Evolutionary conservation across 805 yeast genomes (phyloP), one percentile per base, ranked within the genome.

Genomic region (Metschnikowia shivogae): DNA sequence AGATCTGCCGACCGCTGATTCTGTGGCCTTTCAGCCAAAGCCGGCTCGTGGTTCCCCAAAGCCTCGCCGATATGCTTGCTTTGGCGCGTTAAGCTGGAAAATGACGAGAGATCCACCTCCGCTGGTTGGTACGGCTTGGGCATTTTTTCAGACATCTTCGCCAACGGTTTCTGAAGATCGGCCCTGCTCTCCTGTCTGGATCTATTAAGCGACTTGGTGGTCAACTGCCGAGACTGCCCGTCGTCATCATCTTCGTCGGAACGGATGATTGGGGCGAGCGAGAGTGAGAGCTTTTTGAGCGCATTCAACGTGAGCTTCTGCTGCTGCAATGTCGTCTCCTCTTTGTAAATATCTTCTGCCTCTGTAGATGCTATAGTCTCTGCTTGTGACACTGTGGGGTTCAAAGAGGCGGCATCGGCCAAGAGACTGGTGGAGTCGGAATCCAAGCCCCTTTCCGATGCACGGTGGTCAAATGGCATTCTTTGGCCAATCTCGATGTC

Each of bases 61-160:
- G 34, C 20, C 9, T 22, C 35, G 8, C 30, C 42, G 29, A 39
- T 22, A 36, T 51, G 51, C 43, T 45, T 46, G 42, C 51, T 71
- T 52, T 72, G 76, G 37, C 76, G 57, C 9, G 76, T 72, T 40
- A 72, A 60, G 49, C 74, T 68, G 6, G 74, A 69, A 58, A 72
- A 72, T 26, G 70, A 58, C 26, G 71, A 64, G 42, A 72, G 64
- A 45, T 72, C 76, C 6, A 72, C 76, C 47, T 70, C 72, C 2
- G 76, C 76, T 1, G 76, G 76, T 47, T 68, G 68, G 52, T 71
- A 72, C 1, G 74, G 75, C 42, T 61, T 67, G 29, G 42, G 42
- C 28, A 44, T 27, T n/a, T 41, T 10, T 29, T 39, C 37, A 35
- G 46, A 22, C 14, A 33, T 32, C 14, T 37, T 49, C 2, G 39